phyloP scores from a whole-genome alignment of 2,329 filamentous ascomycete genomes.

The Claviceps purpurea region DNA sequence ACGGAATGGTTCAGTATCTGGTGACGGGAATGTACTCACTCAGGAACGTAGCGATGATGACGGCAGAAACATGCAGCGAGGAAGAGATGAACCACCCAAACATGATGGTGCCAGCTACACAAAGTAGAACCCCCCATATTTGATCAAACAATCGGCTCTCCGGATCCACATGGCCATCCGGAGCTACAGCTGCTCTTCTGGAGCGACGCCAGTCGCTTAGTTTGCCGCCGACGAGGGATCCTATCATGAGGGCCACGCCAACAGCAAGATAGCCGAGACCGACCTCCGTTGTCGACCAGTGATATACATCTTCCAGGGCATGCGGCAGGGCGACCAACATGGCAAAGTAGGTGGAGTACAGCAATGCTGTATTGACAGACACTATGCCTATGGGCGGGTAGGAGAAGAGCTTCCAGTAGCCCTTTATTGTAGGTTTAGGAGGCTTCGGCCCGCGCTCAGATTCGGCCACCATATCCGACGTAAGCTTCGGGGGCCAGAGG shows the following conservation, averaged over 20 bases:
- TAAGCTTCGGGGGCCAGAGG: slow-evolving; percentile 11
- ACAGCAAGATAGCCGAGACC: slow-evolving; percentile 23
- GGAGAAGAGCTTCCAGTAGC: slow-evolving; percentile 16
- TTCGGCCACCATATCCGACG: slow-evolving; percentile 13
- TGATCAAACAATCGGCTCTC: slow-evolving; percentile 26
- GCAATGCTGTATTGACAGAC: slow-evolving; percentile 19
- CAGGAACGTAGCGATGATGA: slow-evolving; percentile 17
- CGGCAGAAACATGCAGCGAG: slow-evolving; percentile 15
- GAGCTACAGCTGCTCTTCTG: slow-evolving; percentile 6
- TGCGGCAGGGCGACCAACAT: slow-evolving; percentile 18
- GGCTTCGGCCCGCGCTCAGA: slow-evolving; percentile 14
- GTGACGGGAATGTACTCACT: slow-evolving; percentile 10
- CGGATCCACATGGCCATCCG: slow-evolving; percentile 15
- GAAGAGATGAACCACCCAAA: slow-evolving; percentile 26
- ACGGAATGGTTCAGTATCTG: neutral
- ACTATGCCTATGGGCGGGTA: slow-evolving; percentile 21
- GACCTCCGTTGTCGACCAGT: slow-evolving; percentile 19
- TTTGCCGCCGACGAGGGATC: slow-evolving; percentile 23
- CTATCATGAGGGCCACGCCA: slow-evolving; percentile 14
- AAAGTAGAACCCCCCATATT: slow-evolving; percentile 24
- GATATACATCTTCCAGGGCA: slow-evolving; percentile 18
- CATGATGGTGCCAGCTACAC: slow-evolving; percentile 23
- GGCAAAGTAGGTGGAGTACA: slow-evolving; percentile 20
- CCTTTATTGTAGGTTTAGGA: slow-evolving; percentile 15
- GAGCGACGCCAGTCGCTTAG: slow-evolving; percentile 23